phyloP scores from a whole-genome alignment of 2,329 filamentous ascomycete species.

The Paradendryphiella salina region DNA sequence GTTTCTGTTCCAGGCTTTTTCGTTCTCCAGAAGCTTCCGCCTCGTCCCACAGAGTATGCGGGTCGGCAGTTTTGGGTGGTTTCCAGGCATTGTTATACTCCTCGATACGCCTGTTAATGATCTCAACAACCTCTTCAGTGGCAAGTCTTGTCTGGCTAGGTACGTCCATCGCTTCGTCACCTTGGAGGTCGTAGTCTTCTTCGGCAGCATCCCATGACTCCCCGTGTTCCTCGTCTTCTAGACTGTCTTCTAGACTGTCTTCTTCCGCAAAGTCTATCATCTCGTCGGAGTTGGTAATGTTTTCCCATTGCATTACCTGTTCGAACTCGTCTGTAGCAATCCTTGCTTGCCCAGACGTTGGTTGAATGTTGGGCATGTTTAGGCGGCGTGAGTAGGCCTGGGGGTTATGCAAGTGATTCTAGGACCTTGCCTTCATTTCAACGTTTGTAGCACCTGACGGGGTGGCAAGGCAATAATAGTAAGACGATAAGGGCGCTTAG shows the following conservation, averaged over 20 bases:
- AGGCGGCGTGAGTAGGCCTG: neutral
- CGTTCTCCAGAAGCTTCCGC: conserved; percentile 22
- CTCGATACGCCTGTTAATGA: conserved; percentile 37
- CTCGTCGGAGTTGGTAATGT: conserved; percentile 2
- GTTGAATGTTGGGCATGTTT: conserved; percentile 55
- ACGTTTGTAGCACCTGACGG: neutral
- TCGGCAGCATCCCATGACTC: conserved; percentile 17
- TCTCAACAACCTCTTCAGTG: conserved; percentile 19
- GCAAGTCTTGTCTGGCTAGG: conserved; percentile 15
- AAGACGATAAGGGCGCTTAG: no score
- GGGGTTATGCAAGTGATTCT: neutral
- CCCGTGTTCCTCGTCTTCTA: conserved; percentile 12
- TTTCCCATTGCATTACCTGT: conserved; percentile 37
- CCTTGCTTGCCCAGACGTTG: neutral
- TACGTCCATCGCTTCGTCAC: conserved; percentile 4
- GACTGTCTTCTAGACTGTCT: conserved; percentile 13
- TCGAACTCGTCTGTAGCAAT: conserved; percentile 18
- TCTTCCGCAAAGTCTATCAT: conserved; percentile 10
- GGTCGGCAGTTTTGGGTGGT: conserved; percentile 23
- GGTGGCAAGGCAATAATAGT: neutral
- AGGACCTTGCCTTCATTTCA: neutral
- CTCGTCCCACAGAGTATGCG: conserved; percentile 24
- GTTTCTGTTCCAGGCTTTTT: conserved; percentile 14
- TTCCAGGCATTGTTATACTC: conserved; percentile 25
- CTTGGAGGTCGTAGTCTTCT: neutral